Evolutionary conservation across 78 protist genomes (phyloP), one percentile per base, ranked within the genome.

Genomic region (Dictyostelium citrinum): DNA sequence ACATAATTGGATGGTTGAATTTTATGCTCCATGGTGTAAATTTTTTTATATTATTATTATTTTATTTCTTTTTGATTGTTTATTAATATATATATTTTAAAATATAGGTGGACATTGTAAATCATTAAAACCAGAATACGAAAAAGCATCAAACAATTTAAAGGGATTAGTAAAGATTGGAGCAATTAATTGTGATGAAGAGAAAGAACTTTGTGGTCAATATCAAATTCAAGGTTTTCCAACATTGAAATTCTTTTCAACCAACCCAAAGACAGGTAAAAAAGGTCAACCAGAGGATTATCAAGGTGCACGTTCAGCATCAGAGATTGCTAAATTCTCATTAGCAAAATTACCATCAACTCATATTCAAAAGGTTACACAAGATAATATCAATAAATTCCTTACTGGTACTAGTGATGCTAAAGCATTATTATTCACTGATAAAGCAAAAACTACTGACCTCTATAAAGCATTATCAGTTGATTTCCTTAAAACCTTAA

Each of bases 1-100:
- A 14, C 82, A 82, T 16, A 72, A 74, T 31, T 90, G 90, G 84
- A n/a, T 95, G 75, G 95, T 95, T 29, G 97, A 95, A 67, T 95
- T 95, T 37, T 95, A 83, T 67, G 97, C 97, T 3, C 97, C 97
- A 51, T 95, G 92, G 97, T 93, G 91, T 75, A 80, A 17, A 60
- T 85, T 22, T 45, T 29, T 22, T 37, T 6, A 43, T 27, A 3
- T 16, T 51, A 17, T 17, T 17, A 17, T 51, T 51, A 5, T 17
- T 82, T 41, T 71, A 24, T 10, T 12, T 74, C 1, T 27, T 11
- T 11, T 24, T 77, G 68, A 1, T 51, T 49, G 9, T 49, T 49
- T 49, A 16, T 49, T 14, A 39, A 5, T 5, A 39, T 39, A 37
- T 3, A 3, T 3, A 37, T 37, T 37, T 3, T 39, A 39, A 39